Evolutionary conservation across 176 grass and related monocot genomes (phyloP).

Genomic region (Bromus sterilis): DNA sequence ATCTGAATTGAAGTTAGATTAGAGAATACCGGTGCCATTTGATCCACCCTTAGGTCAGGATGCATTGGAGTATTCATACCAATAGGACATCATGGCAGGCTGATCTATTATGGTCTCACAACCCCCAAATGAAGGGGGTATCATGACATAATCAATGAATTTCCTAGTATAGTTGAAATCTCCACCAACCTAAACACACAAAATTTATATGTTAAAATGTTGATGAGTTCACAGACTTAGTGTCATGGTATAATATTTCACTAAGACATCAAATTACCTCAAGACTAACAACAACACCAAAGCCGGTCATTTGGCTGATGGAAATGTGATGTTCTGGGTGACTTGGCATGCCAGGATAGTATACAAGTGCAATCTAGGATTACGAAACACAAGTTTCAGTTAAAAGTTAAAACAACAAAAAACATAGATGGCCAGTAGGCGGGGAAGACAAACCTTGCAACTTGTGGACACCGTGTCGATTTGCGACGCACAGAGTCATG

Average conservation of each 20-base stretch:
- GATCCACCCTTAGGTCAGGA: too few species aligned
- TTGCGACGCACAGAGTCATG: too few species aligned
- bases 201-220: neutral
- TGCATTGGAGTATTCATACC: too few species aligned
- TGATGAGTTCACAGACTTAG: neutral
- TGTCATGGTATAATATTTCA: neutral
- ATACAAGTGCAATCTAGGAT: conserved; percentile 72
- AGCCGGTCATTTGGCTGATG: conserved; percentile 95
- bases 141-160: conserved; percentile 92
- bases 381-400: neutral
- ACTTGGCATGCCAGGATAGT: conserved; percentile 91
- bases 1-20: too few species aligned
- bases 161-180: conserved; percentile 68
- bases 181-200: conserved; percentile 46
- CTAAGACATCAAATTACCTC: conserved; percentile 42
- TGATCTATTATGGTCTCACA: conserved; percentile 95
- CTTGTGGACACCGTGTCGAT: too few species aligned
- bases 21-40: too few species aligned
- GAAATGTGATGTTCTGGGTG: conserved; percentile 98
- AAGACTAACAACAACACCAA: conserved; percentile 99
- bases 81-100: conserved; percentile 99
- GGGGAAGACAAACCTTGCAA: too few species aligned
- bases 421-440: neutral
- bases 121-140: conserved; percentile 97
- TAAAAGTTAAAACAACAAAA: conserved; percentile 3